Percentiles rank a stretch among this genome's conserved stretches.
These are phyloP conservation scores for Gonapodya sp. DNA, from an alignment of 192 early-diverging fungal genomes.

Conservation along the genomic window DNA sequence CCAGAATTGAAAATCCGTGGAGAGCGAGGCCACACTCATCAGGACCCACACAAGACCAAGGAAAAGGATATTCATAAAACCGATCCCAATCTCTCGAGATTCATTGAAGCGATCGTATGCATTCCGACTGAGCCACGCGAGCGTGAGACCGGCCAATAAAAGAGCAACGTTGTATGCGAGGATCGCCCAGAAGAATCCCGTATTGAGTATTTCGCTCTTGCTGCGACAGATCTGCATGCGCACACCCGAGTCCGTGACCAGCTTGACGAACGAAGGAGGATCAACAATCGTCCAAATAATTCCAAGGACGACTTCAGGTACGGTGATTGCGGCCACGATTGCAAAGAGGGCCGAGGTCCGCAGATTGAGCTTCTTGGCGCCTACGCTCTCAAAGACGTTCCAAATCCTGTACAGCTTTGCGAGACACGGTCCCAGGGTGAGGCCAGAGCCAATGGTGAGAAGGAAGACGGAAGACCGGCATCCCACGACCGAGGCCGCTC, in stretches of 20 bases:
- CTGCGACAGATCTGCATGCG: slow-evolving; percentile 3
- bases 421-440: background rate
- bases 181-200: slow-evolving; percentile 1
- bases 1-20: background rate
- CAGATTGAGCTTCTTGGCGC: background rate
- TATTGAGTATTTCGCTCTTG: background rate
- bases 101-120: background rate
- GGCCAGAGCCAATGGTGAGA: background rate
- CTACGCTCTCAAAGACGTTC: background rate
- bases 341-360: background rate
- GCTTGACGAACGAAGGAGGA: slow-evolving; percentile 1
- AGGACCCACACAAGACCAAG: background rate
- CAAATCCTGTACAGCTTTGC: background rate
- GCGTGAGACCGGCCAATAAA: background rate
- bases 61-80: background rate
- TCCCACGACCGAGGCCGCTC: background rate
- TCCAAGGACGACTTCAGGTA: background rate
- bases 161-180: background rate
- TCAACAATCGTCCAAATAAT: background rate
- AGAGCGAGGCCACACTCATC: background rate
- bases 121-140: background rate
- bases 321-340: background rate
- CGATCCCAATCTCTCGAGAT: background rate
- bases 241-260: background rate
- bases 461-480: slow-evolving; percentile 1